phyloP scores from a whole-genome alignment of 495 filamentous ascomycete species.

The Lophium mytilinum region DNA sequence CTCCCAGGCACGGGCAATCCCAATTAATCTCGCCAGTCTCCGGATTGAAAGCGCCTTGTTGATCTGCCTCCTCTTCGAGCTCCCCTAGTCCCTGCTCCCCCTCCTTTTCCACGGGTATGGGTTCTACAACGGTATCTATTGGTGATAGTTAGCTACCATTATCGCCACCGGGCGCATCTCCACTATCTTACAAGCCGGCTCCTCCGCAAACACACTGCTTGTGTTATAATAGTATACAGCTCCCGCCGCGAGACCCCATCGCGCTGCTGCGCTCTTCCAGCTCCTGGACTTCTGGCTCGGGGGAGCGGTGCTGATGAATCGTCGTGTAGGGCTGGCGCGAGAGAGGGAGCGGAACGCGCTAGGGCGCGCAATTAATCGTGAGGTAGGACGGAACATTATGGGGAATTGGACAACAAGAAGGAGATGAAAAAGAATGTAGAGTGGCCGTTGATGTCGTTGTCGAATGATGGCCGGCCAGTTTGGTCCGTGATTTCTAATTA shows the following conservation, averaged over 20 bases:
- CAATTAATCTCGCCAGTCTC: conserved; percentile 99
- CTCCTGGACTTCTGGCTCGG: conserved; percentile 57
- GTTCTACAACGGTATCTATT: conserved; percentile 7
- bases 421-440: conserved; percentile 11
- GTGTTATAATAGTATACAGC: conserved; percentile 93
- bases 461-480: background rate
- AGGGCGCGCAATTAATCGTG: conserved; percentile 20
- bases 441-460: background rate
- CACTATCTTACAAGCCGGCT: conserved; percentile 57
- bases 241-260: conserved; percentile 69
- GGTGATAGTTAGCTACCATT: background rate
- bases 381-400: conserved; percentile 21
- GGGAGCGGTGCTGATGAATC: conserved; percentile 66
- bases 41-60: conserved; percentile 90
- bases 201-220: conserved; percentile 74
- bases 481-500: background rate
- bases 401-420: conserved; percentile 1
- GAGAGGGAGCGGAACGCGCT: conserved; percentile 4
- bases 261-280: conserved; percentile 68
- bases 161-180: background rate
- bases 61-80: conserved; percentile 69
- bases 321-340: conserved; percentile 32
- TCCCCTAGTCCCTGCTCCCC: conserved; percentile 39
- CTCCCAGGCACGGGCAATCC: conserved; percentile 96
- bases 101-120: conserved; percentile 23